A percentile compares a stretch with the other conserved stretches of the same genome.
These are phyloP conservation scores for Lipomyces lipofer DNA, from an alignment of 805 yeast genomes.

Conservation along the genomic window DNA sequence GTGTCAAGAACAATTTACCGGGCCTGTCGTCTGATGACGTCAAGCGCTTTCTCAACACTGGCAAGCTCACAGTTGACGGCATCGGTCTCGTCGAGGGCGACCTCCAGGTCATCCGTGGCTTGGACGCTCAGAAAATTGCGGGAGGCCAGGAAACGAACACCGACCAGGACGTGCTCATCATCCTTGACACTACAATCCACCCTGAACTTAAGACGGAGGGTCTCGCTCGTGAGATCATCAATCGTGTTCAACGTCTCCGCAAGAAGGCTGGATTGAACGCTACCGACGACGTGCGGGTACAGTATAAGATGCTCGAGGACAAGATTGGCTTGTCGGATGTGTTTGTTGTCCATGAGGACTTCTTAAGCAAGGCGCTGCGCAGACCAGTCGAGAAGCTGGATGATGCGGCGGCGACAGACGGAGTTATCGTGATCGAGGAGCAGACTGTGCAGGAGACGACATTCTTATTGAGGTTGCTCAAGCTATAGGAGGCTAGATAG, in stretches of 20 bases:
- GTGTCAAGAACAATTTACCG: conserved; percentile 93
- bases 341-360: conserved; percentile 61
- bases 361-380: conserved; percentile 77
- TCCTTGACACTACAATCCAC: conserved; percentile 83
- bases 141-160: conserved; percentile 85
- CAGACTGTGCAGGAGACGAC: conserved; percentile 50
- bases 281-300: conserved; percentile 90
- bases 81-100: conserved; percentile 86
- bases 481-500: conserved; percentile 17
- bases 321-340: conserved; percentile 64
- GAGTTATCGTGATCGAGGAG: conserved; percentile 83
- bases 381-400: conserved; percentile 53
- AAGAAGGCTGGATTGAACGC: conserved; percentile 94
- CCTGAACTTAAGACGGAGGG: conserved; percentile 92
- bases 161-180: conserved; percentile 83
- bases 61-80: conserved; percentile 83
- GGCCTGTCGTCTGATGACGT: conserved; percentile 77
- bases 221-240: conserved; percentile 90
- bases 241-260: conserved; percentile 96
- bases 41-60: conserved; percentile 66
- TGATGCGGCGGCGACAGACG: conserved; percentile 46
- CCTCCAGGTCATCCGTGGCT: conserved; percentile 83
- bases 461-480: conserved; percentile 31
- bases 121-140: conserved; percentile 55
- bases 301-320: conserved; percentile 63